These are phyloP conservation scores for Metroxylon sagu DNA, from an alignment of 176 grass and related monocot genomes.

Conservation along the genomic window DNA sequence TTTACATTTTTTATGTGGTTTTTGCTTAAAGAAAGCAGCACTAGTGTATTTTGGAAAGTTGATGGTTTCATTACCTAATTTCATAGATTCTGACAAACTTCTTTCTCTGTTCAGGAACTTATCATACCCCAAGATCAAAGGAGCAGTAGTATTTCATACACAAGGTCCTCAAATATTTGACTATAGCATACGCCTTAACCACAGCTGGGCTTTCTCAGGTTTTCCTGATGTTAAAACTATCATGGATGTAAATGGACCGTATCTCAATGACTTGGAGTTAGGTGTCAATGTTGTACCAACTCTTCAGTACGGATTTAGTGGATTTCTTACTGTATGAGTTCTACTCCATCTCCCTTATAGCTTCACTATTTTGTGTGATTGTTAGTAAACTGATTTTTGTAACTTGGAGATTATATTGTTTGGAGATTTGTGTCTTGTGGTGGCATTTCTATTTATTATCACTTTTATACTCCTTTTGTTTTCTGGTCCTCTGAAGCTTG, in stretches of 20 bases:
- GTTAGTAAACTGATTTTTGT: too few relatives aligned
- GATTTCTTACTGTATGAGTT: slow-evolving; percentile 40
- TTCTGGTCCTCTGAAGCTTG: not conserved
- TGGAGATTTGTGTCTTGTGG: not conserved
- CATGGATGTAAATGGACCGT: slow-evolving; percentile 48
- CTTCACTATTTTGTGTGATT: not conserved
- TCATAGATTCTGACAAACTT: slow-evolving; percentile 5
- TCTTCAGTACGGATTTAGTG: slow-evolving; percentile 42
- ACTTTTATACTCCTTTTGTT: slow-evolving; percentile 5
- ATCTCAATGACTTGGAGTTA: slow-evolving; percentile 42
- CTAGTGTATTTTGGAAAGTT: not conserved
- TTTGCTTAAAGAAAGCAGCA: not conserved
- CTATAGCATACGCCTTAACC: slow-evolving; percentile 48
- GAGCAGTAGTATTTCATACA: slow-evolving; percentile 35
- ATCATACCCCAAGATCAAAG: slow-evolving; percentile 37
- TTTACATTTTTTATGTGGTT: too few relatives aligned
- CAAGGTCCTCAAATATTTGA: slow-evolving; percentile 36
- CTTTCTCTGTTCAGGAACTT: slow-evolving; percentile 29
- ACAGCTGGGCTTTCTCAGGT: slow-evolving; percentile 47
- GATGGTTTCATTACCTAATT: too few relatives aligned
- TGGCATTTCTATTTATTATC: not conserved
- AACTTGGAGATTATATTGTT: too few relatives aligned
- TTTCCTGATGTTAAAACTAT: slow-evolving; percentile 46
- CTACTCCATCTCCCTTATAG: slow-evolving; percentile 12
- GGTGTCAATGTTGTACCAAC: slow-evolving; percentile 35